A percentile compares a stretch with the other conserved stretches of the same genome.
Evolutionary conservation across 2,329 filamentous ascomycete species (phyloP).

Genomic region (Apiospora arundinis): DNA sequence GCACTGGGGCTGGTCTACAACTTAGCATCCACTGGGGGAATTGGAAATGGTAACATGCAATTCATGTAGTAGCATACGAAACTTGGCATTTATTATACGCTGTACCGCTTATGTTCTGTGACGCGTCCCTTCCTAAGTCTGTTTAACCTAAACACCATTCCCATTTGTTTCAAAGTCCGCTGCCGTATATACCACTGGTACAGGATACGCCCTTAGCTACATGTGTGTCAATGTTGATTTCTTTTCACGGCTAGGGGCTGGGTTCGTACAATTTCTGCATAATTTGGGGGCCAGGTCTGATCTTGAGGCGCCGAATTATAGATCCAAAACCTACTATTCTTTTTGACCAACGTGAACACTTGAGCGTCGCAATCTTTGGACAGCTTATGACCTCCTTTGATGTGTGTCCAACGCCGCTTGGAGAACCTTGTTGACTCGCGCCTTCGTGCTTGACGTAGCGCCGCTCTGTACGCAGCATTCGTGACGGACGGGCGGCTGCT

Average conservation of each 20-base stretch:
- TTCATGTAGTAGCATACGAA: background rate
- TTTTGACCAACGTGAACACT: background rate
- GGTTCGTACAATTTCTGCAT: background rate
- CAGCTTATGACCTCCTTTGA: background rate
- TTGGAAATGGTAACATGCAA: background rate
- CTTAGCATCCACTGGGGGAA: background rate
- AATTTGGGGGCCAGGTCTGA: background rate
- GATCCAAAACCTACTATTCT: background rate
- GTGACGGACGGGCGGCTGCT: background rate
- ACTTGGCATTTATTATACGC: background rate
- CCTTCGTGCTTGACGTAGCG: background rate
- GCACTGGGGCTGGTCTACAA: background rate
- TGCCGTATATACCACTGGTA: background rate
- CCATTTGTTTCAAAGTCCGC: background rate
- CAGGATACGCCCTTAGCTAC: background rate
- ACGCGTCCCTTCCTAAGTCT: background rate
- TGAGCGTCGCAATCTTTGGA: background rate
- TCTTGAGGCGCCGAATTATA: conserved; percentile 2
- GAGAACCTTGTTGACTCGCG: background rate
- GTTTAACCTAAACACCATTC: background rate
- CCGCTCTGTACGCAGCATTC: background rate
- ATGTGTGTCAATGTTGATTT: background rate
- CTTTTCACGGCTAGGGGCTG: background rate
- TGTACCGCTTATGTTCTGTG: background rate
- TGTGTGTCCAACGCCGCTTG: background rate